These are phyloP conservation scores for Avicennia marina DNA, from an alignment of 257 asterid species.

Conservation along the genomic window DNA sequence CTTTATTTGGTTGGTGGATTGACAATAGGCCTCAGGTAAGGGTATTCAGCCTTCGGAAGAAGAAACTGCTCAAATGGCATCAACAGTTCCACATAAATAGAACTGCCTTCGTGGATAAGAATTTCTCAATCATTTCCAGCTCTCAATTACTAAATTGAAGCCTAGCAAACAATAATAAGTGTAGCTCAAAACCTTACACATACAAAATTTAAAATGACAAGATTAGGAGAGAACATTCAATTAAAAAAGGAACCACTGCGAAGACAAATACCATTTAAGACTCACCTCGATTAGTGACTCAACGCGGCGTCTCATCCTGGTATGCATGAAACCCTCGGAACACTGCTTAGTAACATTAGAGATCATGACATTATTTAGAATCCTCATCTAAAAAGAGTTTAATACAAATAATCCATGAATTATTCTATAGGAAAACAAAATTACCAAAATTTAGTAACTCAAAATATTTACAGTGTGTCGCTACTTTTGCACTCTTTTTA, in stretches of 20 bases:
- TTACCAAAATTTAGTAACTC: too few species aligned
- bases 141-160: not conserved
- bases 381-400: slow-evolving; percentile 9
- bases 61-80: not conserved
- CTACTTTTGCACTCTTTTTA: too few species aligned
- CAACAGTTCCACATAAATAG: not conserved
- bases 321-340: slow-evolving; percentile 96
- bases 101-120: not conserved
- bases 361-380: slow-evolving; percentile 4
- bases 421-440: not conserved
- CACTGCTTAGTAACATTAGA: slow-evolving; percentile 46
- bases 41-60: not conserved
- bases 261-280: slow-evolving; percentile 12
- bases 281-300: slow-evolving; percentile 84
- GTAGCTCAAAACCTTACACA: slow-evolving; percentile 5
- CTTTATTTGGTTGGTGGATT: not conserved
- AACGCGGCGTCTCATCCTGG: slow-evolving; percentile 96
- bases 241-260: too few species aligned
- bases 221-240: not conserved
- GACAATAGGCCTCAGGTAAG: not conserved
- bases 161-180: not conserved
- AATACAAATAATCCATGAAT: not conserved
- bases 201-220: not conserved
- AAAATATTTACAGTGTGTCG: too few species aligned
- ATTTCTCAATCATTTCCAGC: not conserved